Conservation (phyloP, 2,329 filamentous ascomycete species). For the Didymella segeticola region DNA sequence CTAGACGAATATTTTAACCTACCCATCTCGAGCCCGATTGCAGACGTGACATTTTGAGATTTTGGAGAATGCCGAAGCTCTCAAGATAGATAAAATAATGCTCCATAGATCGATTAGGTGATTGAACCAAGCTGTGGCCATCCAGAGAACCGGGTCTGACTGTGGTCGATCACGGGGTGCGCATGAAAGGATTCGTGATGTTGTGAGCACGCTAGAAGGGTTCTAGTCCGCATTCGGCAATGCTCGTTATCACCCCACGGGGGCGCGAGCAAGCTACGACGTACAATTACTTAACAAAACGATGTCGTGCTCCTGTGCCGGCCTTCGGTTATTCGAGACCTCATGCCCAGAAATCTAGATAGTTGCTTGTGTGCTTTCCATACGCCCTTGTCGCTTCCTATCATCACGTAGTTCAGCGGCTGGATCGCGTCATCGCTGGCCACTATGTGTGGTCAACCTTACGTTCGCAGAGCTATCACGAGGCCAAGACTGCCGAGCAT, state of each 20-base stretch:
- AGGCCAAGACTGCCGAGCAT: constrained; percentile 4
- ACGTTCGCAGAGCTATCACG: constrained; percentile 9
- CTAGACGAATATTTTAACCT: not conserved
- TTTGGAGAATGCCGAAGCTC: too few relatives aligned
- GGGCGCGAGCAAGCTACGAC: not conserved
- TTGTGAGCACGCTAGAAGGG: not conserved
- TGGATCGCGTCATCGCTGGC: constrained; percentile 19
- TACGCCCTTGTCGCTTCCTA: not conserved
- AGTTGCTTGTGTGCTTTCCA: not conserved
- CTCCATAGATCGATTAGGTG: too few relatives aligned
- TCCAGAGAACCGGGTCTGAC: not conserved
- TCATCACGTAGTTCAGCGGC: constrained; percentile 19
- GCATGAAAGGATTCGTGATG: too few relatives aligned
- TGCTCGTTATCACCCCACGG: constrained; percentile 1
- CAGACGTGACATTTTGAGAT: not conserved
- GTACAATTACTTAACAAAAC: not conserved
- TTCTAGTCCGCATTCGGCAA: not conserved
- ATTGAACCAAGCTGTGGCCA: too few relatives aligned
- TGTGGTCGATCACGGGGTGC: too few relatives aligned
- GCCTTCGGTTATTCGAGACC: not conserved
- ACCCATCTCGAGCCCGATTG: not conserved
- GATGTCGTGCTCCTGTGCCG: not conserved
- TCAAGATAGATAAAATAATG: too few relatives aligned
- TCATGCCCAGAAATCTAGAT: constrained; percentile 2
- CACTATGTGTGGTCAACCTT: not conserved